Base-by-base conservation (phyloP, 345 rosid genomes). In the Moricandia arvensis region DNA sequence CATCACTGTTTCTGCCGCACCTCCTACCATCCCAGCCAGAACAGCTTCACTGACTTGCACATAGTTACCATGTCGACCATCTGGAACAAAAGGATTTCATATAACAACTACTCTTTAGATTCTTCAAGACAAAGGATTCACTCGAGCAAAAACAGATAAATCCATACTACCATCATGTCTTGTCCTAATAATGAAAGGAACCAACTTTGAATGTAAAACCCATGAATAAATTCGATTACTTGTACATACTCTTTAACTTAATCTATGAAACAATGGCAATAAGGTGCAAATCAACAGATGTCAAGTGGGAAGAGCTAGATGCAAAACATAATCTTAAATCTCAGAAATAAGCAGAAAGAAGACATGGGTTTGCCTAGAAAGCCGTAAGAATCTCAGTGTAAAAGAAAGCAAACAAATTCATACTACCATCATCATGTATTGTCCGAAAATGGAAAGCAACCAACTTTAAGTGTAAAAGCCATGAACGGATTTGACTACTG, bases 11-110 rank as follows among this genome's bases (percentile, higher is more conserved):
- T 95, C 97, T 53, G 79, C 75, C n/a, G 87, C 87, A 69, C 99
- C 99, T 71, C 92, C 92, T 27, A 72, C 87, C 83, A 88, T 78
- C 30, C 99, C 97, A 12, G 93, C 95, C 75, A 90, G 67, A 41
- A 89, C 80, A 67, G 97, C 97, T 82, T 92, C 97, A 11, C 83
- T 76, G 70, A 83, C 79, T 84, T 85, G 35, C 70, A 95, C 90
- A 74, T 82, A 76, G 75, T 70, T 86, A 81, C 86, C 93, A 69
- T 90, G 87, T 59, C 99, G 84, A 54, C 99, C 99, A 83, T 90
- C 97, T 92, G 89, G 66, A 41, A 51, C 9, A 76, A 69, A 27
- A 66, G 4, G 27, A 57, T 13, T 29, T 66, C 12, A 76, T 38
- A 18, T 34, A n/a, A 5, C 16, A 75, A 45, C 0, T 59, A 43